Conservation (phyloP, 1,284 basidiomycete species). For the Apiotrichum sp. region DNA sequence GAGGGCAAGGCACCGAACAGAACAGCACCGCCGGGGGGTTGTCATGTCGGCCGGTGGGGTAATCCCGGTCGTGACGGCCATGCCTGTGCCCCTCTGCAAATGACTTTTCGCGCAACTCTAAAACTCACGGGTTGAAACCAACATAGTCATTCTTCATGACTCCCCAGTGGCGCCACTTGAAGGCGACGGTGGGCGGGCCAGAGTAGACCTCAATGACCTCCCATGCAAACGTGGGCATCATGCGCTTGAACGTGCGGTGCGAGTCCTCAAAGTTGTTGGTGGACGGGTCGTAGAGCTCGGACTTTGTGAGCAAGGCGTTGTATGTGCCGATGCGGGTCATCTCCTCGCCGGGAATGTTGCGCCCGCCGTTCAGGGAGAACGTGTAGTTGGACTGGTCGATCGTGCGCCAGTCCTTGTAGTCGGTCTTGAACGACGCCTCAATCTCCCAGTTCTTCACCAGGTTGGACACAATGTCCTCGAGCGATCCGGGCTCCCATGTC, state of each 20-base stretch:
- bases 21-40: no score
- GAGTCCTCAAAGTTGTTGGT: conserved; percentile 10
- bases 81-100: no score
- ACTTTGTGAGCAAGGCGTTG: conserved; percentile 13
- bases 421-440: conserved; percentile 18
- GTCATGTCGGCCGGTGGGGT: no score
- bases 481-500: conserved; percentile 12
- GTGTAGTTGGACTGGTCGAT: conserved; percentile 10
- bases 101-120: no score
- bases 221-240: conserved; percentile 18
- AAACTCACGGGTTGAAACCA: conserved; percentile 8
- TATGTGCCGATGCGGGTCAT: conserved; percentile 15
- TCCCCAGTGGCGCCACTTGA: conserved; percentile 18
- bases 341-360: conserved; percentile 4
- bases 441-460: conserved; percentile 21
- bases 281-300: conserved; percentile 10
- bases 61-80: no score
- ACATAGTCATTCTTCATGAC: conserved; percentile 20
- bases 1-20: no score
- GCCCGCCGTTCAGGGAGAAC: conserved; percentile 13
- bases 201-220: conserved; percentile 18
- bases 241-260: conserved; percentile 18
- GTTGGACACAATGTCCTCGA: conserved; percentile 14
- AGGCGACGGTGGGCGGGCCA: conserved; percentile 12
- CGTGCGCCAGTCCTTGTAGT: conserved; percentile 10